Percentiles rank a stretch among this genome's conserved stretches.
Conservation (phyloP, 73 alveolate species). For the Paramecium primaurelia region DNA sequence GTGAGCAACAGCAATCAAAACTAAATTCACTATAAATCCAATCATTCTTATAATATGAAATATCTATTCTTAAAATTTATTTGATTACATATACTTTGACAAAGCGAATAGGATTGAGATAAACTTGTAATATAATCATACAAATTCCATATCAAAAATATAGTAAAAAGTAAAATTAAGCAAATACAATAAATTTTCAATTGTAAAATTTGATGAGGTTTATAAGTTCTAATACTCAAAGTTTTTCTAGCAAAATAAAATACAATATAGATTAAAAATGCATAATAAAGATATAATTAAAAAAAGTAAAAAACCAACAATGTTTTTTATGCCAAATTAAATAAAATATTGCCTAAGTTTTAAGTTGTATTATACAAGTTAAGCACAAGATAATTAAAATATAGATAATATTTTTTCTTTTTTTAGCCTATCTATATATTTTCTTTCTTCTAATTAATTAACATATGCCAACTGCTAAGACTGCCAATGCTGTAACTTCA, state of each 20-base stretch:
- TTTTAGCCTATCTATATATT: not conserved
- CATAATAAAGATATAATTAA: not conserved
- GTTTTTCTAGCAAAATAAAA: conserved; percentile 26
- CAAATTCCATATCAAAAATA: conserved; percentile 12
- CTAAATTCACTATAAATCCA: not conserved
- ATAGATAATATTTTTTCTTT: not conserved
- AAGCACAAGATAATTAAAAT: not conserved
- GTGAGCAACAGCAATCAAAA: not conserved
- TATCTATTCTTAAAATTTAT: conserved; percentile 3
- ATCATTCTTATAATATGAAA: conserved; percentile 29
- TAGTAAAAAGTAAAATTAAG: not conserved
- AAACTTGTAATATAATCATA: not conserved
- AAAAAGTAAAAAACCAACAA: not conserved
- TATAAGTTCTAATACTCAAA: not conserved
- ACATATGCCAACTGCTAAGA: not conserved
- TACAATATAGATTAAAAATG: not conserved
- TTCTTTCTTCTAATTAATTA: not conserved
- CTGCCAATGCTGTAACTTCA: not conserved
- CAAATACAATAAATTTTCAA: not conserved
- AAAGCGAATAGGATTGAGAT: not conserved
- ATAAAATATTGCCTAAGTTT: not conserved
- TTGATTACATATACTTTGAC: not conserved
- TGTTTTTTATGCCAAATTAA: not conserved
- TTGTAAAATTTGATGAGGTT: not conserved
- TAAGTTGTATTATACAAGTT: not conserved